These are phyloP conservation scores for Kuraishia borneana DNA, from an alignment of 805 yeast genomes.

Conservation along the genomic window DNA sequence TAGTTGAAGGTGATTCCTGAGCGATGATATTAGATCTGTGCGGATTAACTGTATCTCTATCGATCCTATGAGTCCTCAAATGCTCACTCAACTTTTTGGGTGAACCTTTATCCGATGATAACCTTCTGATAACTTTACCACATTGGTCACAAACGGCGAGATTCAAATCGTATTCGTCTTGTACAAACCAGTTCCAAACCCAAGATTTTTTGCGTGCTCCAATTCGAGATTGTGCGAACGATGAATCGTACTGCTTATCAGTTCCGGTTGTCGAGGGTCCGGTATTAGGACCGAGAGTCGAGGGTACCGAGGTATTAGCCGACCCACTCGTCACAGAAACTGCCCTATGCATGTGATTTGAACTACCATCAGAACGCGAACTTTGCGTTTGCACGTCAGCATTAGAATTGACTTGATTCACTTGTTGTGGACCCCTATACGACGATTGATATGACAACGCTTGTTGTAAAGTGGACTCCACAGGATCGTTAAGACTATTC, in stretches of 20 bases:
- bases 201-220: slow-evolving; percentile 54
- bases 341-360: too few species aligned
- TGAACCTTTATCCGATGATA: slow-evolving; percentile 43
- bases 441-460: too few species aligned
- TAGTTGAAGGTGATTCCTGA: not conserved
- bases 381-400: too few species aligned
- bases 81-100: slow-evolving; percentile 52
- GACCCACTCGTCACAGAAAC: too few species aligned
- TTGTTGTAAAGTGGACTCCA: too few species aligned
- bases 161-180: slow-evolving; percentile 34
- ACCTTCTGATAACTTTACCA: slow-evolving; percentile 33
- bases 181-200: slow-evolving; percentile 56
- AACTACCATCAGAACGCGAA: too few species aligned
- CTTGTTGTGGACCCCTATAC: too few species aligned
- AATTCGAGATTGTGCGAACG: too few species aligned
- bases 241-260: slow-evolving; percentile 15
- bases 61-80: slow-evolving; percentile 40
- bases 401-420: too few species aligned
- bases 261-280: not conserved
- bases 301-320: not conserved
- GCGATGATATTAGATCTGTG: slow-evolving; percentile 16
- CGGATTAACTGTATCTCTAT: slow-evolving; percentile 26
- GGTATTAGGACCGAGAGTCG: not conserved
- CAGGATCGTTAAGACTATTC: too few species aligned
- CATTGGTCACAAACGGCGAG: slow-evolving; percentile 45